Evolutionary conservation across 2,329 filamentous ascomycete genomes (phyloP), one percentile per base, ranked within the genome.

Genomic region (Cytospora mali): DNA sequence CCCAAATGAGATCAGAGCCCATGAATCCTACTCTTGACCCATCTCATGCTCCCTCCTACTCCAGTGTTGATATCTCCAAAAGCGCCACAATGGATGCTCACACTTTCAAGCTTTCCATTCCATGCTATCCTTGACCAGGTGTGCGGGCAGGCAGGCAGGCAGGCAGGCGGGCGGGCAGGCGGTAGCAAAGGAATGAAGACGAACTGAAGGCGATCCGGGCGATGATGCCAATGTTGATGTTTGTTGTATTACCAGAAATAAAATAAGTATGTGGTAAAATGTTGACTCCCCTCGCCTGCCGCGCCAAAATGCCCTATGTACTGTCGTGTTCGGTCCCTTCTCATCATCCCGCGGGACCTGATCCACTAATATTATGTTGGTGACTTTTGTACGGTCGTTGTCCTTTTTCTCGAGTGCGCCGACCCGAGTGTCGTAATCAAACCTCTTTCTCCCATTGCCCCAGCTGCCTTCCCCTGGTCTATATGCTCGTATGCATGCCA

Each of bases 161-260:
- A n/a, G n/a, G n/a, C n/a, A n/a, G 50, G 50, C 27, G 29, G 55
- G 54, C 46, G 23, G 50, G 23, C 58, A 10, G 56, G 25, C 53
- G 55, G 51, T 42, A 46, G 39, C 33, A 49, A 59, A 54, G 50
- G 39, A 28, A 51, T 29, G 49, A 33, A 42, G 42, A 56, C 52
- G 51, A 50, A 42, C 48, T 50, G 57, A 58, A 61, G 29, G 39
- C 42, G 55, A 29, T 23, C n/a, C 55, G 55, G 28, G 48, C 23
- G 35, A 49, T 49, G 56, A 55, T 42, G 49, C 31, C 53, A 57
- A 51, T 60, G 61, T 60, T 46, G 64, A 33, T 57, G 64, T 31
- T 52, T 60, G 61, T 51, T 58, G 61, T 61, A 65, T 65, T 65
- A 65, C 56, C 64, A 62, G 58, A 65, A 65, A 63, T 65, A 65